Conservation (phyloP, 73 alveolate species). For the Symbiodinium natans region DNA sequence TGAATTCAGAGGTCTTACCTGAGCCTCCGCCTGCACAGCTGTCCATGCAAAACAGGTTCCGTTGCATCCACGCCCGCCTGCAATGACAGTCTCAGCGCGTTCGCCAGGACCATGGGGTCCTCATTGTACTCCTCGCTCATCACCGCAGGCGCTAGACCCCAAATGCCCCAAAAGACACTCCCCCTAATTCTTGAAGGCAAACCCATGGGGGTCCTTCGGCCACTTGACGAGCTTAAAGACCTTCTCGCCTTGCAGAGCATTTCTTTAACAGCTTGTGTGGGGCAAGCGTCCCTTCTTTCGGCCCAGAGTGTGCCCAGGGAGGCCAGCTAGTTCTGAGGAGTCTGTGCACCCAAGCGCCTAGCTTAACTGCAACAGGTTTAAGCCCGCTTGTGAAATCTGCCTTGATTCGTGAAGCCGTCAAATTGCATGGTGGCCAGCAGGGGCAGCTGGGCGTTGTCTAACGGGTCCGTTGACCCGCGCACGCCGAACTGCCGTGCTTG, state of each 20-base stretch:
- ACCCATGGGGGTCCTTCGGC: constrained; percentile 58
- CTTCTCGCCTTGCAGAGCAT: constrained; percentile 47
- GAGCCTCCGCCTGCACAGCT: too few species aligned
- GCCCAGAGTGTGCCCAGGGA: too few species aligned
- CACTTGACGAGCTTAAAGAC: constrained; percentile 87
- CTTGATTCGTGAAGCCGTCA: constrained; percentile 77
- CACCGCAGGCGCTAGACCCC: too few species aligned
- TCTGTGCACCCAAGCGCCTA: not conserved
- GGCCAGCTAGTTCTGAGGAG: not conserved
- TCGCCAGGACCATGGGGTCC: constrained; percentile 85
- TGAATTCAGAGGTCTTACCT: too few species aligned
- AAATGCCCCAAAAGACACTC: too few species aligned
- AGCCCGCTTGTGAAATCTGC: not conserved
- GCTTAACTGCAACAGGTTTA: too few species aligned
- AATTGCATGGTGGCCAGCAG: constrained; percentile 90
- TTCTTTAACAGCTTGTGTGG: too few species aligned
- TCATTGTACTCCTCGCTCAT: not conserved
- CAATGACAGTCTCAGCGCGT: constrained; percentile 66
- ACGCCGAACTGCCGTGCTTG: constrained; percentile 87
- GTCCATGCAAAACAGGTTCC: too few species aligned
- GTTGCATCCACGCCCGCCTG: constrained; percentile 9
- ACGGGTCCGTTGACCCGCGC: constrained; percentile 58
- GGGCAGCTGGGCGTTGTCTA: constrained; percentile 84
- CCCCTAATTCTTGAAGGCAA: too few species aligned
- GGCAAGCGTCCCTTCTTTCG: too few species aligned